Evolutionary conservation across 2,329 filamentous ascomycete genomes (phyloP).

Genomic region (Pyrenochaeta sp.): DNA sequence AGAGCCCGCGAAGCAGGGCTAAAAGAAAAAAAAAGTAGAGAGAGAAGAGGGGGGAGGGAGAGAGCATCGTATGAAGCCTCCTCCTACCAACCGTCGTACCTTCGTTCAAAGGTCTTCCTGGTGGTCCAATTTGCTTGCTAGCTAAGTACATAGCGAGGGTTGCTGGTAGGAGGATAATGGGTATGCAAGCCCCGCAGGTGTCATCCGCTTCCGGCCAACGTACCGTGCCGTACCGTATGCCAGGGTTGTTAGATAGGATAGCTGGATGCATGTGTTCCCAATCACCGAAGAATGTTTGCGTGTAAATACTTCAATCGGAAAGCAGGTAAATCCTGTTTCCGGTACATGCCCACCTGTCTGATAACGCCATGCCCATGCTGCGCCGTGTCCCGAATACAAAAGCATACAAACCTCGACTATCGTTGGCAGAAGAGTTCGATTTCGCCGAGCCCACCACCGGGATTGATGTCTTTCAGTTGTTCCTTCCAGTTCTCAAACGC

Average conservation of each 20-base stretch:
- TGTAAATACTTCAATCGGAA: not conserved
- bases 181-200: no score
- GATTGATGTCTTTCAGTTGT: constrained; percentile 67
- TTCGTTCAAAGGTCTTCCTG: no score
- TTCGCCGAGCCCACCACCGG: constrained; percentile 76
- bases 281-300: not conserved
- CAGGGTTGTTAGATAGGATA: not conserved
- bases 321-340: constrained; percentile 1
- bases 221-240: no score
- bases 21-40: not conserved
- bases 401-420: constrained; percentile 22
- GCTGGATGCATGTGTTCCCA: not conserved
- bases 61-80: no score
- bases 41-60: no score
- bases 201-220: not conserved
- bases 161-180: no score
- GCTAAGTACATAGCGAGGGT: no score
- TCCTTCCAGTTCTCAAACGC: constrained; percentile 96
- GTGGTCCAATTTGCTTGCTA: no score
- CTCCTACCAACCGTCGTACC: no score
- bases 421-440: constrained; percentile 68
- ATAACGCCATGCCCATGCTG: constrained; percentile 8
- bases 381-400: constrained; percentile 4
- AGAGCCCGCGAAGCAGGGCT: not conserved
- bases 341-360: not conserved